Evolutionary conservation across 2,329 filamentous ascomycete species (phyloP), one percentile per base, ranked within the genome.

Genomic region (Trichoderma pleuroti): DNA sequence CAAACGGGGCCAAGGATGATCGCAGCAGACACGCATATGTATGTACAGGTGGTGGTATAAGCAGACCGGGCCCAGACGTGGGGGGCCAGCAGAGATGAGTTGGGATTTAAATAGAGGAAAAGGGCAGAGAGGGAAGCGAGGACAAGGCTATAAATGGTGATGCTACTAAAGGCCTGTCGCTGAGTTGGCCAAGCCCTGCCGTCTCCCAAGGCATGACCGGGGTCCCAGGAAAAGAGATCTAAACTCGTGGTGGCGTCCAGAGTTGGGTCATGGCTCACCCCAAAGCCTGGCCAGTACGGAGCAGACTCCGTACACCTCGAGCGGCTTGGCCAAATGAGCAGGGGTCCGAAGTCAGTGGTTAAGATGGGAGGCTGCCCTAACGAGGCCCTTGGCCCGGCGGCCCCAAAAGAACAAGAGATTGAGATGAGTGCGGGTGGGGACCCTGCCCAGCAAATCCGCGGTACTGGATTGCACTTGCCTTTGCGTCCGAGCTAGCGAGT

Each of bases 201-300:
- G 42, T 72, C 54, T 72, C 70, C 52, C 52, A 60, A 42, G n/a
- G 46, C 32, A 63, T 32, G 71, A 73, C 73, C 59, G 71, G 72
- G 74, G 67, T 65, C 68, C 70, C 66, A 70, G 71, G 70, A 65
- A 56, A 56, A 80, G 78, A 80, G 78, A 80, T 80, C 78, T 80
- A 28, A 77, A 77, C 74, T 78, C 78, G 78, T 79, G 78, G 78
- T 80, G 78, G 78, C 77, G 78, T 75, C 76, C 59, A 49, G 73
- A 74, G 74, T 72, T 74, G 76, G 75, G 49, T 59, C 76, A 76
- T 77, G 74, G 75, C 71, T 75, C 56, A 34, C 28, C 46, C 65
- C 49, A 52, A 64, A 70, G 68, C 61, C 61, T 46, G 71, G 70
- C 72, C 69, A 61, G 65, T 61, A 68, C 65, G 56, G 65, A 68